A percentile compares a stretch with the other conserved stretches of the same genome.
These are phyloP conservation scores for Septoria linicola DNA, from an alignment of 2,329 filamentous ascomycete species.

Conservation along the genomic window DNA sequence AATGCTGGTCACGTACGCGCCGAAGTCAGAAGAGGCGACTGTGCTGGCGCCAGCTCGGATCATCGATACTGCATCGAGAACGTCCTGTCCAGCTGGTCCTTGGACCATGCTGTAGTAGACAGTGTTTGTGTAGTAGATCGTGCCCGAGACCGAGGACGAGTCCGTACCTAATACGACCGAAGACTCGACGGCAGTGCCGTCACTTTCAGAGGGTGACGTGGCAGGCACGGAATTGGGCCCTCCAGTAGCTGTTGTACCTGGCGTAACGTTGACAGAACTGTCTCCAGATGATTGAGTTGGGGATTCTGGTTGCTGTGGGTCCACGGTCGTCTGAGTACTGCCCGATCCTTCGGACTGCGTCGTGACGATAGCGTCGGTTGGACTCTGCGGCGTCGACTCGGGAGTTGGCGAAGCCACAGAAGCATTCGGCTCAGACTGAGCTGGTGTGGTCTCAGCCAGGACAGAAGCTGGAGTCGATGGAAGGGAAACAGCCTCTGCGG, in stretches of 20 bases:
- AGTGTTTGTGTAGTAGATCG: constrained; percentile 9
- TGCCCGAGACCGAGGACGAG: background rate
- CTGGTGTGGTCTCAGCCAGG: too few relatives aligned
- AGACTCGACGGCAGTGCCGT: too few relatives aligned
- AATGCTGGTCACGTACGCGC: background rate
- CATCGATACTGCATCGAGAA: background rate
- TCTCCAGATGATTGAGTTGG: background rate
- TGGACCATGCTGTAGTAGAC: constrained; percentile 18
- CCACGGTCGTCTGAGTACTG: background rate
- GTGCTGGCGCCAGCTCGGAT: background rate
- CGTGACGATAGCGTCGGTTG: background rate
- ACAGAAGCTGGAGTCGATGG: too few relatives aligned
- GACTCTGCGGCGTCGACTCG: too few relatives aligned
- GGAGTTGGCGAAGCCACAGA: background rate
- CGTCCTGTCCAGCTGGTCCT: background rate
- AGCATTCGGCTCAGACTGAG: background rate
- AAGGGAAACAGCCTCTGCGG: too few relatives aligned
- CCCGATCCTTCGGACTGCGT: too few relatives aligned
- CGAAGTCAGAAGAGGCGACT: background rate
- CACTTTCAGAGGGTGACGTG: too few relatives aligned
- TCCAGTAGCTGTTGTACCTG: background rate
- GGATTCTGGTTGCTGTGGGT: too few relatives aligned
- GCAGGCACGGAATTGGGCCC: too few relatives aligned
- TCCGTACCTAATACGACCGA: background rate
- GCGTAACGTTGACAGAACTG: background rate